Conservation (phyloP, 164 flowering plant species). For the Vitis riparia region DNA sequence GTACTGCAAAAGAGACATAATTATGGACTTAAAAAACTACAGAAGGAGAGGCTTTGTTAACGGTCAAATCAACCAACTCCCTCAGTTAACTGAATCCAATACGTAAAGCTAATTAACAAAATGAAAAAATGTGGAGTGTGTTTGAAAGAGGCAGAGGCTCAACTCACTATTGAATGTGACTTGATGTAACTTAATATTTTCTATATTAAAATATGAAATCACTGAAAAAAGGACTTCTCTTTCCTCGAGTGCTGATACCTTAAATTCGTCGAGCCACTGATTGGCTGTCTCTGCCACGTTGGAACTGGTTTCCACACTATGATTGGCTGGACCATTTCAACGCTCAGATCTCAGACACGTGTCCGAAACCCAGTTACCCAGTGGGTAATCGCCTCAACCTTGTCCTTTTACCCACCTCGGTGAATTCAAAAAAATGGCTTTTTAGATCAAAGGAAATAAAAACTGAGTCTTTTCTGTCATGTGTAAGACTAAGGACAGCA, state of each 20-base stretch:
- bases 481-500: constrained; percentile 23
- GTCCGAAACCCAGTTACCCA: constrained; percentile 18
- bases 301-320: constrained; percentile 22
- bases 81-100: constrained; percentile 19
- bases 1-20: not conserved
- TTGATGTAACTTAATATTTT: constrained; percentile 3
- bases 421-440: not conserved
- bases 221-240: not conserved
- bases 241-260: constrained; percentile 28
- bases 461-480: constrained; percentile 10
- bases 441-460: not conserved
- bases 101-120: constrained; percentile 12
- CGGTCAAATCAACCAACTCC: constrained; percentile 27
- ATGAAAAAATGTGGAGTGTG: not conserved
- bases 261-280: constrained; percentile 58
- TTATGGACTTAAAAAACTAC: no score
- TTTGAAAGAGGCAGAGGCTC: not conserved
- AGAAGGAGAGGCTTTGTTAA: not conserved
- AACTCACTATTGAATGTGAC: constrained; percentile 4
- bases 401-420: constrained; percentile 21
- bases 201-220: not conserved
- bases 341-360: constrained; percentile 15
- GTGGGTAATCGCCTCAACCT: constrained; percentile 18
- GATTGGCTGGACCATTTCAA: constrained; percentile 34
- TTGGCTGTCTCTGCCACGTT: constrained; percentile 48